Base-by-base conservation (phyloP, 208 protist species). In the Acanthamoeba healyi region DNA sequence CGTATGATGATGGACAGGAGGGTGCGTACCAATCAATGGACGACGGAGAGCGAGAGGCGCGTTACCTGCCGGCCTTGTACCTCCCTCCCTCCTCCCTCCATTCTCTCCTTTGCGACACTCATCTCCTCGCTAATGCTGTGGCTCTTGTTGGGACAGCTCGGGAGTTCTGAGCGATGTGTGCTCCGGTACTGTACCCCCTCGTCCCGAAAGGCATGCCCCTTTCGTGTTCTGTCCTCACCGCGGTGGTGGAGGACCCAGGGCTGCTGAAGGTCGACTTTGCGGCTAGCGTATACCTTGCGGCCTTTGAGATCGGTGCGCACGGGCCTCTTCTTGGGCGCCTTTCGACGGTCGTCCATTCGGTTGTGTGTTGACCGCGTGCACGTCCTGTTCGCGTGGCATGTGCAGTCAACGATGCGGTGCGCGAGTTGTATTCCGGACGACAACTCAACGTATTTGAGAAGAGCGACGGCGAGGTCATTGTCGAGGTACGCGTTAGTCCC, bases 301-400 rank as follows among this genome's bases (percentile, higher is more conserved):
- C 67, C 38, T 77, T 77, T 22, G 67, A 77, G 67, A 77, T 44
- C 12, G 67, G 67, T 77, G 36, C 65, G 6, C 67, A 36, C 36
- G 19, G 7, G 26, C 67, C 17, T 4, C 3, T 77, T n/a, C n/a
- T n/a, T n/a, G n/a, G n/a, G n/a, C n/a, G 29, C 58, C 58, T 67
- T 67, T 67, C 58, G 9, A 17, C 58, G 10, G 10, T 61, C 54
- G 17, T 61, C n/a, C n/a, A n/a, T n/a, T n/a, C n/a, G n/a, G n/a
- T n/a, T n/a, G n/a, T n/a, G n/a, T n/a, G n/a, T n/a, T n/a, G n/a
- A n/a, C n/a, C n/a, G n/a, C n/a, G n/a, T n/a, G 54, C 15, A 17
- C 54, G 54, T 61, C 10, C 1, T 32, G 7, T 32, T 65, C 58
- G 26, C 0, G 58, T 15, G 26, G 24, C 58, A 34, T 34, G 61